phyloP scores from a whole-genome alignment of 768 basidiomycete genomes.

The Kwoniella mangroviensis region DNA sequence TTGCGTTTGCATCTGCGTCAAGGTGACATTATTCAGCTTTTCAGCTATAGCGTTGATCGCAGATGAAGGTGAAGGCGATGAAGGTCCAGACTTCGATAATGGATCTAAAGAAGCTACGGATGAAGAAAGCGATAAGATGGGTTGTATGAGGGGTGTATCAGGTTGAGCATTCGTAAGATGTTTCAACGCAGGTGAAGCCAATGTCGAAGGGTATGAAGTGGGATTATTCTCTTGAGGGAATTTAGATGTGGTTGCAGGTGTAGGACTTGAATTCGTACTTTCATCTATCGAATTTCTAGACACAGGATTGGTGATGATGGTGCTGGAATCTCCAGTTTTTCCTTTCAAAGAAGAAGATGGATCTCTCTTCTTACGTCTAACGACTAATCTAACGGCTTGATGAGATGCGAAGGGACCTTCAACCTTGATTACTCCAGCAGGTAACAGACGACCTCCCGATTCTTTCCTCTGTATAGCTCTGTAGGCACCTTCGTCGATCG shows the following conservation, averaged over 20 bases:
- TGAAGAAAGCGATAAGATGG: constrained; percentile 61
- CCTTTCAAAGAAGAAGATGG: background rate
- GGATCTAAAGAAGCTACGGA: constrained; percentile 63
- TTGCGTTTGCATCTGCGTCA: no score
- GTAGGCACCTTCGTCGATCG: constrained; percentile 88
- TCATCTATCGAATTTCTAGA: constrained; percentile 31
- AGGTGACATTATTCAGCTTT: constrained; percentile 2
- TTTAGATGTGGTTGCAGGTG: constrained; percentile 6
- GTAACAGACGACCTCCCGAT: constrained; percentile 87
- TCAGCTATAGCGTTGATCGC: constrained; percentile 34
- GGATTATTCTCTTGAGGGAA: background rate
- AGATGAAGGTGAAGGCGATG: constrained; percentile 37
- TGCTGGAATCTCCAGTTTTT: background rate
- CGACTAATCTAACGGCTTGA: constrained; percentile 85
- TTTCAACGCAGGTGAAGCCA: constrained; percentile 17
- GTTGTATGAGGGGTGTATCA: constrained; percentile 63
- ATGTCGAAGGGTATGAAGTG: background rate
- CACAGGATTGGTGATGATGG: background rate
- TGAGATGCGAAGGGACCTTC: constrained; percentile 89
- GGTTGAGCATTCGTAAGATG: constrained; percentile 54
- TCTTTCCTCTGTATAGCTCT: constrained; percentile 75
- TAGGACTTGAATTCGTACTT: constrained; percentile 24
- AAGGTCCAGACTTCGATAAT: constrained; percentile 60
- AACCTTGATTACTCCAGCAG: constrained; percentile 85
- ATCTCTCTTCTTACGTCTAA: constrained; percentile 58